Percentiles rank a stretch among this genome's conserved stretches.
Conservation (phyloP, 164 flowering plant species). For the Chimonanthus salicifolius region DNA sequence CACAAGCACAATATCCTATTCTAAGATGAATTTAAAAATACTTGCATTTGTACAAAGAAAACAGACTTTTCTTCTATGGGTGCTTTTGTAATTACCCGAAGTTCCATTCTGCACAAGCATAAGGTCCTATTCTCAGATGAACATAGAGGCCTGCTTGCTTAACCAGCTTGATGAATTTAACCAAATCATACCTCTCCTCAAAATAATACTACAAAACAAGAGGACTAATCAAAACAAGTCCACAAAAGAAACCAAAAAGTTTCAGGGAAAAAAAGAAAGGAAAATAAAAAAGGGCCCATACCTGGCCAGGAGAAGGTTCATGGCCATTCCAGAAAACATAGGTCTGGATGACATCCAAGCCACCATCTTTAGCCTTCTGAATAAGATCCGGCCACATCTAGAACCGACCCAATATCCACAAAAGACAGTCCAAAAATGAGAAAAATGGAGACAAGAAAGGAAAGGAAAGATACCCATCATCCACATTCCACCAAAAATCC, state of each 20-base stretch:
- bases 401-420: constrained; percentile 8
- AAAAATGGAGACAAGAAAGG: constrained; percentile 1
- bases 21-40: no score
- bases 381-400: constrained; percentile 92
- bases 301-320: constrained; percentile 72
- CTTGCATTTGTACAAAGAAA: no score
- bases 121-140: constrained; percentile 83
- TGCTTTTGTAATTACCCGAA: constrained; percentile 49
- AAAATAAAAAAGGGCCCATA: constrained; percentile 13
- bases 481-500: constrained; percentile 14
- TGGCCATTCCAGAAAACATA: constrained; percentile 90
- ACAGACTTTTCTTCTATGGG: no score
- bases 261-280: background rate
- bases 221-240: background rate
- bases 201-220: constrained; percentile 54
- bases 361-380: constrained; percentile 80
- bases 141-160: constrained; percentile 76
- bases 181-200: constrained; percentile 73
- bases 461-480: constrained; percentile 16
- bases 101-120: constrained; percentile 85
- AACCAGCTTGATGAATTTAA: constrained; percentile 60
- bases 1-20: no score
- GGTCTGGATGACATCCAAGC: constrained; percentile 75
- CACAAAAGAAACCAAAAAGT: background rate
- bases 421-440: background rate